phyloP scores from a whole-genome alignment of 1,139 yeast species.

The Yamadazyma mexicana region DNA sequence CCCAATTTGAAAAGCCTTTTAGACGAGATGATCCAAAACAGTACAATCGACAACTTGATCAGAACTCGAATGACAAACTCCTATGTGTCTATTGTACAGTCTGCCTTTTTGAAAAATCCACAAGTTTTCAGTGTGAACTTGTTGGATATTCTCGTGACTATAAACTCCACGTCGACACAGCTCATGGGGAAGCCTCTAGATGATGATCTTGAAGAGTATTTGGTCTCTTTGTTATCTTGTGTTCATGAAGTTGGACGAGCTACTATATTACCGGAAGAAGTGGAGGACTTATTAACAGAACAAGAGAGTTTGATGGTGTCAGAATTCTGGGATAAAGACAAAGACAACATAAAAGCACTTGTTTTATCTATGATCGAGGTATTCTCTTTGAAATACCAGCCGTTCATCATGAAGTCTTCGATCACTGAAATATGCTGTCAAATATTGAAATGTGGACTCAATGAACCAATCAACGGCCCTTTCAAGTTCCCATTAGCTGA shows the following conservation, averaged over 20 bases:
- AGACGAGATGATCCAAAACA: slow-evolving; percentile 50
- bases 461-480: slow-evolving; percentile 57
- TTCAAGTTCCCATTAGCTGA: slow-evolving; percentile 50
- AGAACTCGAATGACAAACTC: slow-evolving; percentile 63
- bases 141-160: slow-evolving; percentile 20
- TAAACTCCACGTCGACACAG: slow-evolving; percentile 16
- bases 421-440: slow-evolving; percentile 58
- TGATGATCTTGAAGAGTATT: slow-evolving; percentile 37
- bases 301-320: slow-evolving; percentile 24
- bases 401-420: slow-evolving; percentile 34
- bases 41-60: slow-evolving; percentile 47
- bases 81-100: slow-evolving; percentile 60
- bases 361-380: slow-evolving; percentile 40
- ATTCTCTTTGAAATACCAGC: slow-evolving; percentile 41
- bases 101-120: slow-evolving; percentile 41
- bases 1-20: slow-evolving; percentile 55
- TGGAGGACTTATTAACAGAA: slow-evolving; percentile 38
- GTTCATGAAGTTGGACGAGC: slow-evolving; percentile 71
- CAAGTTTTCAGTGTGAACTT: slow-evolving; percentile 24
- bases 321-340: slow-evolving; percentile 44
- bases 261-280: slow-evolving; percentile 57
- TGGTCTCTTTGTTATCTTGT: slow-evolving; percentile 58
- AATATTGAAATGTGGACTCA: slow-evolving; percentile 56
- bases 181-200: slow-evolving; percentile 14
- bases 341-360: slow-evolving; percentile 37